phyloP scores from a whole-genome alignment of 2,329 filamentous ascomycete species.

The Fusarium hostae region DNA sequence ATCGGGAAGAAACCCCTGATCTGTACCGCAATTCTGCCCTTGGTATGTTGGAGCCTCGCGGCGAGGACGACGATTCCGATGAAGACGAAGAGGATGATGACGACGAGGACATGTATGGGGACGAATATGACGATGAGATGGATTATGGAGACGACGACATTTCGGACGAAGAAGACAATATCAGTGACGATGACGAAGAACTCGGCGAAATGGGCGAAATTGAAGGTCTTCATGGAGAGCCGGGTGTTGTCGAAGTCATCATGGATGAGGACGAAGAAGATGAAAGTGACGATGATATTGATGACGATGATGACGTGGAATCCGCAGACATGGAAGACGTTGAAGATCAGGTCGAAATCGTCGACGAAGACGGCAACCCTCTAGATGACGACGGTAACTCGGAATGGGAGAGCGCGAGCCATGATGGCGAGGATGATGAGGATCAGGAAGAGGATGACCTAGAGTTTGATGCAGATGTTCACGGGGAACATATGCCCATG shows the following conservation, averaged over 20 bases:
- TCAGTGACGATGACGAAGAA: slow-evolving; percentile 90
- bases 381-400: slow-evolving; percentile 69
- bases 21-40: slow-evolving; percentile 96
- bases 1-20: slow-evolving; percentile 94
- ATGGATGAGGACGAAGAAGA: slow-evolving; percentile 79
- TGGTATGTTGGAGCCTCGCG: slow-evolving; percentile 89
- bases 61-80: slow-evolving; percentile 84
- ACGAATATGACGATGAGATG: slow-evolving; percentile 92
- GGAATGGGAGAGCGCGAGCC: slow-evolving; percentile 70
- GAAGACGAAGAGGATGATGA: slow-evolving; percentile 79
- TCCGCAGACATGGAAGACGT: slow-evolving; percentile 63
- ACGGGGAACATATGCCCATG: slow-evolving; percentile 62
- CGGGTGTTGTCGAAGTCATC: slow-evolving; percentile 77
- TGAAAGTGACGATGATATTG: slow-evolving; percentile 68
- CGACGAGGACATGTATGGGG: slow-evolving; percentile 92
- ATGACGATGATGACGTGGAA: slow-evolving; percentile 58
- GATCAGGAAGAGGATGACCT: slow-evolving; percentile 64
- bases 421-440: slow-evolving; percentile 63
- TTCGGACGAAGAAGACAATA: slow-evolving; percentile 83
- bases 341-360: slow-evolving; percentile 65
- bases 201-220: slow-evolving; percentile 86
- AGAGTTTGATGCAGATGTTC: slow-evolving; percentile 66
- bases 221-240: slow-evolving; percentile 75
- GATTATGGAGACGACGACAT: slow-evolving; percentile 87
- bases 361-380: slow-evolving; percentile 71